phyloP scores from a whole-genome alignment of 129 eudicot genomes.

The Saussurea involucrata region DNA sequence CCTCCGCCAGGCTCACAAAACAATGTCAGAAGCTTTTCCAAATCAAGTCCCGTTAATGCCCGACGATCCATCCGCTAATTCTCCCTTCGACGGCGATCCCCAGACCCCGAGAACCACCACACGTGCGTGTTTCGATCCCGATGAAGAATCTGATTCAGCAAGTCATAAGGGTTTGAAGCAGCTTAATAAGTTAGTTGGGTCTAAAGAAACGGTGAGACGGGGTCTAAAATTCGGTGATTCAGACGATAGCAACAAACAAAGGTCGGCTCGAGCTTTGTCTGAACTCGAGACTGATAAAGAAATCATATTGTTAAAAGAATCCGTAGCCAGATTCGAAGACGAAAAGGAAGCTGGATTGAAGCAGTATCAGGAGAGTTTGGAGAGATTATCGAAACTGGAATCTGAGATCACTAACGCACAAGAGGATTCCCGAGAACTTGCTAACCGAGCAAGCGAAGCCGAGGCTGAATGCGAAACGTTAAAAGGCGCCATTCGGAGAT shows the following conservation, averaged over 20 bases:
- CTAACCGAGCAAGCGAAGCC: constrained; percentile 59
- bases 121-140: constrained; percentile 28
- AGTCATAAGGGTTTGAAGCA: constrained; percentile 26
- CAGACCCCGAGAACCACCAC: constrained; percentile 51
- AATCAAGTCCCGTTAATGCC: constrained; percentile 60
- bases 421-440: constrained; percentile 44
- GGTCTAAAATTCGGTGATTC: constrained; percentile 59
- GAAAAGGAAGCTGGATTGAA: constrained; percentile 72
- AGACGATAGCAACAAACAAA: constrained; percentile 28
- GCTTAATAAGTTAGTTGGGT: constrained; percentile 17
- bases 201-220: constrained; percentile 54
- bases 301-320: constrained; percentile 57
- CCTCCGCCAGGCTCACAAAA: constrained; percentile 85
- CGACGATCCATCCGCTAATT: constrained; percentile 56
- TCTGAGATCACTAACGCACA: constrained; percentile 51
- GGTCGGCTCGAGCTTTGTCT: constrained; percentile 7
- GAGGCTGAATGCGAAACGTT: constrained; percentile 55
- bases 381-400: constrained; percentile 58
- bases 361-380: constrained; percentile 62
- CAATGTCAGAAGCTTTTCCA: constrained; percentile 87
- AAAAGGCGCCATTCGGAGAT: constrained; percentile 43
- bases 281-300: constrained; percentile 46
- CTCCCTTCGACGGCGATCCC: constrained; percentile 44
- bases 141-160: constrained; percentile 31
- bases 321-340: constrained; percentile 63